Conservation (phyloP, 208 protist genomes). For the Leishmania guyanensis region DNA sequence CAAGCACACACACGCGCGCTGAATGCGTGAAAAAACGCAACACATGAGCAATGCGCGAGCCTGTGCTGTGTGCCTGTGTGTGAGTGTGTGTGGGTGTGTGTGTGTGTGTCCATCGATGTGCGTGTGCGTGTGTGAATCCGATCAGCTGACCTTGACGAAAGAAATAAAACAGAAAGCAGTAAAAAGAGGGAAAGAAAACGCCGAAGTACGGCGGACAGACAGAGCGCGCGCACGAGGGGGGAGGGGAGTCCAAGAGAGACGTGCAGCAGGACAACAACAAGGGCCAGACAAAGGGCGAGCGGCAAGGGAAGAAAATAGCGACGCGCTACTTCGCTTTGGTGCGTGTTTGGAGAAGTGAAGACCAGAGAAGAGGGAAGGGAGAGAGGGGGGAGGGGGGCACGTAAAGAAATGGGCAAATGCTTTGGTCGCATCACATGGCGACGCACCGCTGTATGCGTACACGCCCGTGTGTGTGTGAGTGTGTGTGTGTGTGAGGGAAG, state of each 20-base stretch:
- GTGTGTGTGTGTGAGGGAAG: too few relatives aligned
- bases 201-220: too few relatives aligned
- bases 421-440: neutral
- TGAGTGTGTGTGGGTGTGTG: neutral
- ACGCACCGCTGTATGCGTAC: neutral
- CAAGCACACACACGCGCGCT: neutral
- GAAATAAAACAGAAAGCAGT: neutral
- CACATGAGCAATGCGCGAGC: neutral
- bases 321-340: too few relatives aligned
- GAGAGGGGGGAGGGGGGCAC: neutral
- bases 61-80: neutral
- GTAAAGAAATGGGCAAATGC: neutral
- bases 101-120: too few relatives aligned
- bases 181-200: neutral
- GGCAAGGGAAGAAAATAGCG: neutral
- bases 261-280: neutral
- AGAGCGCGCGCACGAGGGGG: neutral
- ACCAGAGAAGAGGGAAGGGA: neutral
- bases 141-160: constrained; percentile 3
- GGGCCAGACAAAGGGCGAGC: neutral
- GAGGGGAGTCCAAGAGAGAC: neutral
- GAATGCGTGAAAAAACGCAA: too few relatives aligned
- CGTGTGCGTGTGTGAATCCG: constrained; percentile 6
- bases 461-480: neutral
- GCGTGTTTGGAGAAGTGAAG: too few relatives aligned